Base-by-base conservation (phyloP, 164 flowering plant species). In the Macadamia tetraphylla region DNA sequence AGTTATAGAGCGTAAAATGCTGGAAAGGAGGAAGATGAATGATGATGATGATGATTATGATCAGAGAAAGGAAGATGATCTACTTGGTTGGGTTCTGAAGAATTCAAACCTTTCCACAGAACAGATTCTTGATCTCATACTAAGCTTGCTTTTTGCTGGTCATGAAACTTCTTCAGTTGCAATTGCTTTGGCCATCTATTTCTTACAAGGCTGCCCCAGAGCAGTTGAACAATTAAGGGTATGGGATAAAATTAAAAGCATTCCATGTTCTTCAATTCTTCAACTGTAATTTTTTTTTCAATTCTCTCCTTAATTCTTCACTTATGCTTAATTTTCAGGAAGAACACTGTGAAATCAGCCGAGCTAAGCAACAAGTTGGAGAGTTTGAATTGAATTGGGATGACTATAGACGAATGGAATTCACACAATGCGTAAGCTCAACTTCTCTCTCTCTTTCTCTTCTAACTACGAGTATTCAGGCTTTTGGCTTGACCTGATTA, bases 371-470 rank as follows among this genome's bases (percentile, higher is more conserved):
- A 67, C 72, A 76, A 69, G 55, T 67, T 29, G 92, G 87, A 60
- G 90, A 85, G 56, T 51, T 58, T 40, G 83, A 76, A 13, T 70
- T 90, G 83, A 82, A 65, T 58, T 92, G 96, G 98, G 97, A 92
- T 6, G 99, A 92, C 68, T 92, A 95, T 83, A 92, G 86, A 71
- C 84, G 83, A 66, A 95, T 92, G 99, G 97, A 89, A n/a, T 95
- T 95, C 77, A 92, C 97, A 7, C 97, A 88, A 60, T 85, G 89
- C 72, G 98, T 95, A 85, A 80, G 90, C 53, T 53, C 57, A 49
- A 49, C 23, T 23, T 23, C 23, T 23, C 23, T 23, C 23, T 23
- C 23, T 23, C 23, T 23, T 23, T 23, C 23, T 23, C 23, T 23
- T 23, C 0, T 23, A 23, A 23, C 23, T 23, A 23, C 23, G 23